phyloP scores from a whole-genome alignment of 2,329 filamentous ascomycete species.

The Cucurbitaria berberidis region DNA sequence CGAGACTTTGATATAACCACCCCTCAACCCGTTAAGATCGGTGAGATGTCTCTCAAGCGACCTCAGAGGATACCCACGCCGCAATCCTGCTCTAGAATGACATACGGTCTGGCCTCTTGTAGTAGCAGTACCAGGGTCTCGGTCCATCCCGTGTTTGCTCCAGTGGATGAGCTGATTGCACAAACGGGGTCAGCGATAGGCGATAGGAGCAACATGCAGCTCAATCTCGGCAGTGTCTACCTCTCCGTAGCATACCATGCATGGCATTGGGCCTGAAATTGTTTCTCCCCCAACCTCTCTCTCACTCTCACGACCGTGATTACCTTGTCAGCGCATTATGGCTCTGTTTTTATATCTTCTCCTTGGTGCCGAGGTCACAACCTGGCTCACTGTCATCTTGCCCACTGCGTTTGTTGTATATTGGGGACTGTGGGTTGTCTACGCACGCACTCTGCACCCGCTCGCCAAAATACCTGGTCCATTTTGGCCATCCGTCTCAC shows the following conservation, averaged over 20 bases:
- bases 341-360: slow-evolving; percentile 4
- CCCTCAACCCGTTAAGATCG: not conserved
- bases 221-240: not conserved
- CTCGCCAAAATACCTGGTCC: slow-evolving; percentile 29
- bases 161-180: not conserved
- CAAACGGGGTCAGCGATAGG: not conserved
- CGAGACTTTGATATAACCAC: too few species aligned
- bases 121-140: not conserved
- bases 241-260: not conserved
- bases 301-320: not conserved
- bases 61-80: not conserved
- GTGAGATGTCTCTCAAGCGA: not conserved
- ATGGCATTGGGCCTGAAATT: not conserved
- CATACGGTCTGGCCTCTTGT: not conserved
- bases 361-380: not conserved
- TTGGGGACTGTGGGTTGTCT: slow-evolving; percentile 19
- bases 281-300: not conserved
- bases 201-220: not conserved
- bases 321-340: slow-evolving; percentile 3
- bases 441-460: slow-evolving; percentile 25
- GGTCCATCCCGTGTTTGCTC: not conserved
- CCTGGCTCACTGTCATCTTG: slow-evolving; percentile 9
- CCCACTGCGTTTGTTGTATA: slow-evolving; percentile 5
- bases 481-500: slow-evolving; percentile 30
- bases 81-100: not conserved